phyloP scores from a whole-genome alignment of 2,329 filamentous ascomycete genomes.

The Aureobasidium sp. region DNA sequence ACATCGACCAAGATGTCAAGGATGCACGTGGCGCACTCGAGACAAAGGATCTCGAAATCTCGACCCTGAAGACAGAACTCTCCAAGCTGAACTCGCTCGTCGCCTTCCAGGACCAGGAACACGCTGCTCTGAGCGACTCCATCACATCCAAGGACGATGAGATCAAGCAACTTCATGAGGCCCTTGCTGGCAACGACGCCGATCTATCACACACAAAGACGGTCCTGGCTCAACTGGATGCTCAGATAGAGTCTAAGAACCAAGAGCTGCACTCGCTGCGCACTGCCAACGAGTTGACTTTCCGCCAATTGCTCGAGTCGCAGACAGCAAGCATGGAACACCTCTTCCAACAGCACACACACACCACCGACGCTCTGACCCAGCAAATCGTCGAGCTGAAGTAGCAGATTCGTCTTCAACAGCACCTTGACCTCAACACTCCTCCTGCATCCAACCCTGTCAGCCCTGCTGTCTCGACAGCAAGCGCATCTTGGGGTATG shows the following conservation, averaged over 20 bases:
- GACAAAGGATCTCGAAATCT: neutral
- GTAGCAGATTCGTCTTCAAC: neutral
- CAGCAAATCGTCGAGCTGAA: conserved; percentile 4
- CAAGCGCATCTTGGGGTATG: neutral
- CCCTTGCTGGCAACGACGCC: neutral
- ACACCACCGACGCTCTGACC: conserved; percentile 1
- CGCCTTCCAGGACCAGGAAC: conserved; percentile 1
- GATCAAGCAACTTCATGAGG: neutral
- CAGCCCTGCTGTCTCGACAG: neutral
- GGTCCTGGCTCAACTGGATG: neutral
- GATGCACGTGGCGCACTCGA: neutral
- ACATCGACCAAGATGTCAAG: neutral
- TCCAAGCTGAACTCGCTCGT: conserved; percentile 5
- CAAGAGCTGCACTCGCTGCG: conserved; percentile 4
- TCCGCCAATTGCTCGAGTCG: conserved; percentile 2
- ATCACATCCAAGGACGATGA: neutral
- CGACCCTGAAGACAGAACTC: neutral
- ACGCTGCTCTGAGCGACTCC: neutral
- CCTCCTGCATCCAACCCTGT: neutral
- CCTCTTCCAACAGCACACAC: neutral
- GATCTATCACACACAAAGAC: conserved; percentile 6
- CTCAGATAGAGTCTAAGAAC: conserved; percentile 5
- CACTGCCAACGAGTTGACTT: conserved; percentile 2
- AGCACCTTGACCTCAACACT: neutral
- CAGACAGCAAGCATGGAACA: neutral